phyloP scores from a whole-genome alignment of 176 grass and related monocot genomes.

The Phoenix dactylifera region DNA sequence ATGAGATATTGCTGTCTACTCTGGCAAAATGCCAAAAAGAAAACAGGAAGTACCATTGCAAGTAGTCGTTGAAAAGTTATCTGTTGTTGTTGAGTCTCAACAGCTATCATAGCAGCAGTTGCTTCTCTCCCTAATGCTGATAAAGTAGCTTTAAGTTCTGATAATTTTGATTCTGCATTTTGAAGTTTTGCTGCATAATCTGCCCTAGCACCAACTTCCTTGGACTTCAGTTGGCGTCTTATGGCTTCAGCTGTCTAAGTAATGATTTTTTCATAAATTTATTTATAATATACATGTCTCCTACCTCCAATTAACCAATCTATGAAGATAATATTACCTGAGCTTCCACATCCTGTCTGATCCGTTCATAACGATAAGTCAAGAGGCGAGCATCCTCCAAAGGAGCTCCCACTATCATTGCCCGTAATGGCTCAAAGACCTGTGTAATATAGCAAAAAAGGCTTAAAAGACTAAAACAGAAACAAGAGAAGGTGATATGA shows the following conservation, averaged over 20 bases:
- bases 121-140: slow-evolving; percentile 86
- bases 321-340: slow-evolving; percentile 41
- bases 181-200: slow-evolving; percentile 74
- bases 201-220: slow-evolving; percentile 51
- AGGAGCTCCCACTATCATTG: slow-evolving; percentile 95
- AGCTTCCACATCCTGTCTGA: slow-evolving; percentile 98
- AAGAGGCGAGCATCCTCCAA: slow-evolving; percentile 91
- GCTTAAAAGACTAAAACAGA: not conserved
- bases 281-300: slow-evolving; percentile 19
- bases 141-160: slow-evolving; percentile 60
- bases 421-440: slow-evolving; percentile 85
- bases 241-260: slow-evolving; percentile 96
- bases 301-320: not conserved
- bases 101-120: slow-evolving; percentile 88
- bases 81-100: slow-evolving; percentile 81
- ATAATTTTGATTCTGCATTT: slow-evolving; percentile 97
- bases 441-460: slow-evolving; percentile 11
- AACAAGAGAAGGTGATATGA: too few relatives aligned
- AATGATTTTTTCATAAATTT: slow-evolving; percentile 10
- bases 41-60: slow-evolving; percentile 46
- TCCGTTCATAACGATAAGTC: slow-evolving; percentile 84
- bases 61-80: slow-evolving; percentile 72
- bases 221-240: slow-evolving; percentile 87
- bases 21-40: slow-evolving; percentile 3
- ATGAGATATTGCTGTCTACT: not conserved